A percentile compares a stretch with the other conserved stretches of the same genome.
These are phyloP conservation scores for Kwoniella shivajii DNA, from an alignment of 1,284 basidiomycete genomes.

Conservation along the genomic window DNA sequence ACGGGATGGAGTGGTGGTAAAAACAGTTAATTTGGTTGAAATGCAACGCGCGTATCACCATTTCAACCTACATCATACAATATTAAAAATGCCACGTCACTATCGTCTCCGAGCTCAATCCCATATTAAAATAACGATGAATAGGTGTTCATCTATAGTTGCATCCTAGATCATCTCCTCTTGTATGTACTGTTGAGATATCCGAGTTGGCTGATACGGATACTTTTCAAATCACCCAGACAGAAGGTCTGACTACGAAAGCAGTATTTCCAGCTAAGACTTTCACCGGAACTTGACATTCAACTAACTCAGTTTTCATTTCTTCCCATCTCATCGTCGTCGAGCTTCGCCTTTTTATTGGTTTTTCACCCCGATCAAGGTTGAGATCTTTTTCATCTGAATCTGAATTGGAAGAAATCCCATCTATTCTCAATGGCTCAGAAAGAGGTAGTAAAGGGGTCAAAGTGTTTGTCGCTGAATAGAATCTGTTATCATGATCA, in stretches of 20 bases:
- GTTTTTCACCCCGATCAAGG: not conserved
- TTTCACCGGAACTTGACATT: conserved; percentile 85
- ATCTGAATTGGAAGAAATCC: not conserved
- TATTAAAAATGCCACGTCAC: conserved; percentile 1
- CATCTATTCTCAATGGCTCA: not conserved
- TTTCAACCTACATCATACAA: not conserved
- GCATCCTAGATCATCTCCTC: not conserved
- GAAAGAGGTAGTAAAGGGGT: conserved; percentile 3
- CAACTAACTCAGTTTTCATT: conserved; percentile 74
- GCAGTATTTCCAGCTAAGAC: conserved; percentile 88
- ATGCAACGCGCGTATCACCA: too few species aligned
- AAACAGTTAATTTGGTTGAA: too few species aligned
- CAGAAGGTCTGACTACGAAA: conserved; percentile 57
- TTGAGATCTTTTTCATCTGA: not conserved
- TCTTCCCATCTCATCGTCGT: conserved; percentile 52
- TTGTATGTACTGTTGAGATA: too few species aligned
- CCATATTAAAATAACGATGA: too few species aligned
- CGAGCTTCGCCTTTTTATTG: not conserved
- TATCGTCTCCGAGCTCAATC: too few species aligned
- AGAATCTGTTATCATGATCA: conserved; percentile 24
- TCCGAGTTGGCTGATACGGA: too few species aligned
- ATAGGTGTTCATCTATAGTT: too few species aligned
- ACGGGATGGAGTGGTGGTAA: too few species aligned
- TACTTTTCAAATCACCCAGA: conserved; percentile 23
- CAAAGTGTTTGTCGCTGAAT: conserved; percentile 11